Evolutionary conservation across 441 rosid species (phyloP).

Genomic region (Aquilaria agallochum): DNA sequence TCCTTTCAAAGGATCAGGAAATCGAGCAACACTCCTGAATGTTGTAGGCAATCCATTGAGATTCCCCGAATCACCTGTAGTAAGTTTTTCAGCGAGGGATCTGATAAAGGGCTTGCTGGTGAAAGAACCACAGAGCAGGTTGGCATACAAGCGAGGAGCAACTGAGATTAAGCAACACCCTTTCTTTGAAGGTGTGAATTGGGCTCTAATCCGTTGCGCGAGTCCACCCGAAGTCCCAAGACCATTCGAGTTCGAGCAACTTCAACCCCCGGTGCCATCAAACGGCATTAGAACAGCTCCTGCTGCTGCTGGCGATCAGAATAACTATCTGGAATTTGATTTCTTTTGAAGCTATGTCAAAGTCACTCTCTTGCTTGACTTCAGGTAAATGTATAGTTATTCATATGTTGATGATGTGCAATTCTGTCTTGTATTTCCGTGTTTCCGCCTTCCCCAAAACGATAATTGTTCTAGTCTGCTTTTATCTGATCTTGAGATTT

Average conservation of each 20-base stretch:
- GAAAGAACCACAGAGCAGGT: slow-evolving; percentile 65
- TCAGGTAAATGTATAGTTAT: slow-evolving; percentile 12
- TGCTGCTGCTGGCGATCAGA: slow-evolving; percentile 31
- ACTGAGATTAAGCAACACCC: slow-evolving; percentile 70
- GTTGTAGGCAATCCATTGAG: slow-evolving; percentile 67
- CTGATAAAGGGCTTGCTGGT: slow-evolving; percentile 67
- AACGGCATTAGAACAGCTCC: slow-evolving; percentile 31
- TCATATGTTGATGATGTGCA: slow-evolving; percentile 15
- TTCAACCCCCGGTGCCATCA: slow-evolving; percentile 33
- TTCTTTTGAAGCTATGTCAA: slow-evolving; percentile 46
- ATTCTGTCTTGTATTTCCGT: slow-evolving; percentile 1
- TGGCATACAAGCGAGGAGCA: slow-evolving; percentile 68
- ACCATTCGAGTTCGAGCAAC: slow-evolving; percentile 40
- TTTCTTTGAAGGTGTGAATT: slow-evolving; percentile 68
- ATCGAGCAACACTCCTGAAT: slow-evolving; percentile 62
- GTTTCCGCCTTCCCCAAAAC: too few species aligned
- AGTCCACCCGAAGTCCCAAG: slow-evolving; percentile 72
- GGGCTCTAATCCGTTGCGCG: slow-evolving; percentile 79
- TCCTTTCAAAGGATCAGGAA: slow-evolving; percentile 68
- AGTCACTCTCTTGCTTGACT: slow-evolving; percentile 11
- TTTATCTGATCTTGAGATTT: too few species aligned
- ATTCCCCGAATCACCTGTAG: slow-evolving; percentile 66
- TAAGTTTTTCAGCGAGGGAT: slow-evolving; percentile 63
- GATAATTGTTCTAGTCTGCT: too few species aligned
- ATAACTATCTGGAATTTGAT: slow-evolving; percentile 77